Evolutionary conservation across 371 early-diverging fungal genomes (phyloP), one percentile per base, ranked within the genome.

Genomic region (Synchytrium microbalum): DNA sequence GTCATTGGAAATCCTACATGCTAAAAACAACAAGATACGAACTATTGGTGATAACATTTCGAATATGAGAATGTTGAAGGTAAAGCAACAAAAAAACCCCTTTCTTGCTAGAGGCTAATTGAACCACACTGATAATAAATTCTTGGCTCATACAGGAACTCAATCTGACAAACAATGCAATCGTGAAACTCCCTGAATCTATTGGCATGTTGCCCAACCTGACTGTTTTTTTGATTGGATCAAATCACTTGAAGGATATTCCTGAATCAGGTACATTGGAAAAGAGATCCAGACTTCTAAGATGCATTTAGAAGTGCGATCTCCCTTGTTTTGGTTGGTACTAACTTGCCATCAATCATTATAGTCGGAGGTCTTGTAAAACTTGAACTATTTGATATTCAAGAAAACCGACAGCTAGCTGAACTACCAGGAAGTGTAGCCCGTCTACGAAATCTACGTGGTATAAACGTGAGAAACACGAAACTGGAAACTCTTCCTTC

Each of bases 101-200:
- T 24, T 24, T 13, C 56, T 28, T 13, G 13, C 5, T 8, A n/a
- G 25, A 13, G 13, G 23, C 56, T n/a, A 55, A 8, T 8, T 24
- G 13, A 5, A 13, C 24, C 25, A 8, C 28, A 28, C 23, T 24
- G 13, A n/a, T 24, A 25, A n/a, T n/a, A n/a, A n/a, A n/a, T n/a
- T n/a, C n/a, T 55, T 24, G 8, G 56, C 28, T 62, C 83, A 32
- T 76, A 8, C 78, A 85, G 72, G 71, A 86, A 16, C 29, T 59
- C 33, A 83, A 88, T 63, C 72, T 85, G 19, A 74, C 73, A 29
- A 82, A 82, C 63, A 86, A 86, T 61, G 71, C 71, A 57, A 67
- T 86, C 54, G 70, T 75, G 38, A 66, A 69, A 32, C 65, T 86
- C 25, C 85, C 86, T 1, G 68, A 74, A 3, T 72, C 77, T 60